Conservation (phyloP, 1,284 basidiomycete species). For the Ustilago trichophora region DNA sequence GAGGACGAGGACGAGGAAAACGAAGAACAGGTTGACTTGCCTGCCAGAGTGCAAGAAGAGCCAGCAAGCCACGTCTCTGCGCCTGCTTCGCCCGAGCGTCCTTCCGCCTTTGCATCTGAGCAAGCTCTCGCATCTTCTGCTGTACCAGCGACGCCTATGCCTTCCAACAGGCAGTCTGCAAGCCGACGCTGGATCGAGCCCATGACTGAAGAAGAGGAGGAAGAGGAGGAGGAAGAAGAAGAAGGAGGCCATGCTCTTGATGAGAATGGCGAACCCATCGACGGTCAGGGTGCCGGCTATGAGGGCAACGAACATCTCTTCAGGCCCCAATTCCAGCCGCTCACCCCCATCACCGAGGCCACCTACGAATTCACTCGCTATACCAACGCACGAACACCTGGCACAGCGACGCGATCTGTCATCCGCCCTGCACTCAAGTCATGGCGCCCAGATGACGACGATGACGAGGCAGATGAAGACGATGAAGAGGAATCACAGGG, state of each 20-base stretch:
- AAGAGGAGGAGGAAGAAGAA: conserved; percentile 38
- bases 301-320: conserved; percentile 32
- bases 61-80: background rate
- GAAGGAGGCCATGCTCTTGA: conserved; percentile 24
- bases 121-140: background rate
- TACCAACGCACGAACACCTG: conserved; percentile 48
- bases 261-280: conserved; percentile 18
- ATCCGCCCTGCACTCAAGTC: conserved; percentile 22
- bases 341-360: conserved; percentile 62
- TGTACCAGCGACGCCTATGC: conserved; percentile 45
- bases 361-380: conserved; percentile 58
- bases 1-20: conserved; percentile 47
- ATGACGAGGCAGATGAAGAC: conserved; percentile 26
- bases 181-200: conserved; percentile 48
- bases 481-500: conserved; percentile 12
- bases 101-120: background rate
- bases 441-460: conserved; percentile 5
- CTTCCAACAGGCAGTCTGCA: conserved; percentile 26
- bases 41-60: background rate
- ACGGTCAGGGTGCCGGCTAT: conserved; percentile 8
- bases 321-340: conserved; percentile 50
- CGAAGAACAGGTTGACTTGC: background rate
- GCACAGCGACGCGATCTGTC: conserved; percentile 36
- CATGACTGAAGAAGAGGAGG: conserved; percentile 42
- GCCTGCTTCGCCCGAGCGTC: conserved; percentile 7